phyloP scores from a whole-genome alignment of 495 filamentous ascomycete genomes.

The Aspergillus cavernicola region DNA sequence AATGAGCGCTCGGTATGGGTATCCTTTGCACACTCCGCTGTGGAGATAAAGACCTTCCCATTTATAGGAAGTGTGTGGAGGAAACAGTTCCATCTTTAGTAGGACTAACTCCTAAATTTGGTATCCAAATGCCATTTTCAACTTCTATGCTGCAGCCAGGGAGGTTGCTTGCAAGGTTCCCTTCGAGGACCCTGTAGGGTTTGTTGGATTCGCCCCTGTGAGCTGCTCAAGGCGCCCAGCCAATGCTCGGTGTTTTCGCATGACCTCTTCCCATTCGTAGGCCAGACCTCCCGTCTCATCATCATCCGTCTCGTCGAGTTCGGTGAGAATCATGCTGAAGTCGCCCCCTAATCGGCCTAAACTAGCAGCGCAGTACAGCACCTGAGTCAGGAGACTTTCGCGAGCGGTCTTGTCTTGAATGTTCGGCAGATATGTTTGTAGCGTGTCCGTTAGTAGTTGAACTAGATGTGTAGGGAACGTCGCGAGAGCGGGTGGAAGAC shows the following conservation, averaged over 20 bases:
- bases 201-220: constrained; percentile 29
- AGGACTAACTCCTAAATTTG: not conserved
- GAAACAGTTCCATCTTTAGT: not conserved
- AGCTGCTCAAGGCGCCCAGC: constrained; percentile 85
- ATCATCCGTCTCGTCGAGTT: constrained; percentile 56
- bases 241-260: constrained; percentile 83
- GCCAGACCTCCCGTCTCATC: constrained; percentile 42
- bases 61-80: too few species aligned
- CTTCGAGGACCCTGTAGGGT: constrained; percentile 16
- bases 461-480: constrained; percentile 88
- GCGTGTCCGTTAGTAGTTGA: constrained; percentile 71
- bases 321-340: constrained; percentile 82
- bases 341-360: constrained; percentile 88
- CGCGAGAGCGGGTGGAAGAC: constrained; percentile 70
- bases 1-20: too few species aligned
- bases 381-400: constrained; percentile 89
- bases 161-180: constrained; percentile 17
- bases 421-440: constrained; percentile 77
- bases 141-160: not conserved
- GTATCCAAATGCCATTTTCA: not conserved
- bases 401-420: constrained; percentile 71
- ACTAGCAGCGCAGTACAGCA: constrained; percentile 92
- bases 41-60: too few species aligned
- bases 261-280: constrained; percentile 85
- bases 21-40: too few species aligned